Evolutionary conservation across 1,284 basidiomycete genomes (phyloP).

Genomic region (Sphaerobolus stellatus): DNA sequence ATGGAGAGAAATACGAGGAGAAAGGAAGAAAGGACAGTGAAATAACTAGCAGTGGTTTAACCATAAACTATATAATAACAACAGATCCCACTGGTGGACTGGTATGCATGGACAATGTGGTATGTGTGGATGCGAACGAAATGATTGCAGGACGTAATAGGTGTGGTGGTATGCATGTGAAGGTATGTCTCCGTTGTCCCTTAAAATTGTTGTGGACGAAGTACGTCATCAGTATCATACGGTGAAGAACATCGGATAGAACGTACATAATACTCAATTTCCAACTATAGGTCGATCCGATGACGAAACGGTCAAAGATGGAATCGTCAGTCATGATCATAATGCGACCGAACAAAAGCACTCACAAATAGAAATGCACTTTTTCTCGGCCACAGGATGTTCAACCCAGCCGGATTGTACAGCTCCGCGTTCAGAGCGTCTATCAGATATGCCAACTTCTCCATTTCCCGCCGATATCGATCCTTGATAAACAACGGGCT

Average conservation of each 20-base stretch:
- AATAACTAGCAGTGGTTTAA: too few relatives aligned
- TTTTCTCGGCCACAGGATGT: slow-evolving; percentile 75
- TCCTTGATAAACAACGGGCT: slow-evolving; percentile 9
- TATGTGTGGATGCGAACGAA: too few relatives aligned
- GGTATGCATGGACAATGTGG: too few relatives aligned
- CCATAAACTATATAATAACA: too few relatives aligned
- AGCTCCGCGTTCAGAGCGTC: slow-evolving; percentile 62
- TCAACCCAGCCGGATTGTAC: slow-evolving; percentile 79
- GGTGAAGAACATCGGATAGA: neutral
- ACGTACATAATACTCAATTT: slow-evolving; percentile 73
- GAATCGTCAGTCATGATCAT: slow-evolving; percentile 6
- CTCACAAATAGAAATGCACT: slow-evolving; percentile 84
- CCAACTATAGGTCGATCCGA: too few relatives aligned
- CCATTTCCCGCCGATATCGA: slow-evolving; percentile 63
- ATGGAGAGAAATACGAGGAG: too few relatives aligned
- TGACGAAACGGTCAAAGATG: slow-evolving; percentile 3
- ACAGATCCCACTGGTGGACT: too few relatives aligned
- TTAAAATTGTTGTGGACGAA: too few relatives aligned
- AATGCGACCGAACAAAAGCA: slow-evolving; percentile 24
- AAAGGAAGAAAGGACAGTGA: too few relatives aligned
- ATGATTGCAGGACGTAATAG: too few relatives aligned
- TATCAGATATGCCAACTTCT: slow-evolving; percentile 57
- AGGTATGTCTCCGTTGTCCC: too few relatives aligned
- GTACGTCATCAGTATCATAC: slow-evolving; percentile 6
- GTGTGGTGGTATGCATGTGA: too few relatives aligned